Base-by-base conservation (phyloP, 306 rosid species). In the Gastrolobium villosum region DNA sequence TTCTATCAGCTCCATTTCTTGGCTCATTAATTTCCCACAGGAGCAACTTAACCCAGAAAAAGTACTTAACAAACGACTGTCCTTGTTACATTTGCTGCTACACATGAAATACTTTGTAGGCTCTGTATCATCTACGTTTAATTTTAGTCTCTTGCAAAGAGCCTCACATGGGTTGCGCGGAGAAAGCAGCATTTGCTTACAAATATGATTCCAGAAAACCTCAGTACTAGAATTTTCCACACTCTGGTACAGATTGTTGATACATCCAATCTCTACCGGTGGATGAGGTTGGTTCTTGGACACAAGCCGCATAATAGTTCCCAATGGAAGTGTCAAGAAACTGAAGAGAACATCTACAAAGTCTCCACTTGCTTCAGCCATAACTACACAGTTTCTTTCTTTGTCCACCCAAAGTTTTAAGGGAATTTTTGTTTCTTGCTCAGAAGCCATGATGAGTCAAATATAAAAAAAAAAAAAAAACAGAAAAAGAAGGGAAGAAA, bases 91-190 rank as follows among this genome's bases (percentile, higher is more conserved):
- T 20, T 20, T 20, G 6, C 1, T 8, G 0, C 30, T 37, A 13
- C 67, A 72, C n/a, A 55, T 13, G 5, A 56, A 32, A 15, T 3
- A 74, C 70, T 62, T 74, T 6, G 49, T 14, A 8, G 26, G 26
- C 26, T 45, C 28, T 13, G 70, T 74, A 14, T 74, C 62, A 61
- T 74, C 79, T 50, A 74, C 79, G 2, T 15, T 63, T 20, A 65
- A 4, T 10, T 41, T 41, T 1, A 40, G 54, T 43, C 10, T 65
- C 20, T 41, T 6, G 71, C 54, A 43, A 4, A 65, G 36, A 4
- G 35, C 15, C 20, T 65, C 71, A 2, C 52, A 14, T 2, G 71
- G 53, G 36, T 43, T 65, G 0, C 37, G 34, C 0, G 71, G 71
- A 15, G 0, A 30, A 15, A 65, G 71, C 52, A 65, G 32, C 71